phyloP scores from a whole-genome alignment of 2,329 filamentous ascomycete genomes.

The Ceratocystis destructans region DNA sequence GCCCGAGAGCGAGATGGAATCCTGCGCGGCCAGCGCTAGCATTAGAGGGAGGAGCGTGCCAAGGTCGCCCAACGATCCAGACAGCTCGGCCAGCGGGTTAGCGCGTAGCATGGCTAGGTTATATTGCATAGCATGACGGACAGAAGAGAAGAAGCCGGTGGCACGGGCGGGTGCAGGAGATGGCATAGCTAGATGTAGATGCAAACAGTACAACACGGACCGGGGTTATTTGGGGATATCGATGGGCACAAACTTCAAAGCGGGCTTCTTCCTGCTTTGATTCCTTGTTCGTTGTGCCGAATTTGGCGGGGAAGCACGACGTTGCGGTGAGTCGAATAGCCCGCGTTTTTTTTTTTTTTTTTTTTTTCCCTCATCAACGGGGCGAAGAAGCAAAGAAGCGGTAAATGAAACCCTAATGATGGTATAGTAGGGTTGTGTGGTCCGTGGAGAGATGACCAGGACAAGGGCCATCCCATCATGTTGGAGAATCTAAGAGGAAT shows the following conservation, averaged over 20 bases:
- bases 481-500: not conserved
- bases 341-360: too few species aligned
- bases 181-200: not conserved
- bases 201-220: not conserved
- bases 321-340: not conserved
- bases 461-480: not conserved
- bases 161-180: not conserved
- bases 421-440: not conserved
- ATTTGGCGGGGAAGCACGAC: not conserved
- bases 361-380: not conserved
- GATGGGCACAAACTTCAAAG: not conserved
- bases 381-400: not conserved
- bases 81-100: conserved; percentile 55
- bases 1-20: conserved; percentile 65
- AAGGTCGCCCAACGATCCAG: conserved; percentile 74
- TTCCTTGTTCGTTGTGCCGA: too few species aligned
- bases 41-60: conserved; percentile 82
- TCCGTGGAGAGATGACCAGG: not conserved
- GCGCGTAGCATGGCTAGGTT: conserved; percentile 37
- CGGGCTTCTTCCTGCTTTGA: not conserved
- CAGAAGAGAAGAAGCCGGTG: not conserved
- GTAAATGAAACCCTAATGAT: not conserved
- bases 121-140: conserved; percentile 29
- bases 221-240: not conserved
- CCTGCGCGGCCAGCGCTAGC: conserved; percentile 66